Evolutionary conservation across 805 yeast species (phyloP).

Genomic region (Zygotorulaspora florentina): DNA sequence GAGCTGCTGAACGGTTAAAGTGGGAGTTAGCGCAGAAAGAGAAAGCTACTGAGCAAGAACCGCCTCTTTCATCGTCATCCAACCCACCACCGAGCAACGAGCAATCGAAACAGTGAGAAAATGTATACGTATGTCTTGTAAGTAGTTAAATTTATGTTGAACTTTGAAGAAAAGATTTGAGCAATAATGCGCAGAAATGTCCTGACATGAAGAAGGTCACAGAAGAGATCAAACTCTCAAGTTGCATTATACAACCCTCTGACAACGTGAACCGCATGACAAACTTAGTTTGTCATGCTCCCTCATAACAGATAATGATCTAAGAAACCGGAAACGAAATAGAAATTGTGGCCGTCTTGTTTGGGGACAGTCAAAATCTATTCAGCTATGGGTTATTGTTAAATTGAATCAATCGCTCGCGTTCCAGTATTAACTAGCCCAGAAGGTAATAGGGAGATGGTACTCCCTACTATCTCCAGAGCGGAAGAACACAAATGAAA

Average conservation of each 20-base stretch:
- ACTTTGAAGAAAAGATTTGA: neutral
- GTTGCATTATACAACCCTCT: constrained; percentile 32
- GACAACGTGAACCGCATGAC: constrained; percentile 30
- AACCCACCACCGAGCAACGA: neutral
- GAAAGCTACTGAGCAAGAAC: constrained; percentile 8
- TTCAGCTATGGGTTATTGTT: constrained; percentile 39
- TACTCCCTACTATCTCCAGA: constrained; percentile 3
- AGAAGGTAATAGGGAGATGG: constrained; percentile 8
- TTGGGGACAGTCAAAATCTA: constrained; percentile 36
- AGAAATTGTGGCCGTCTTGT: constrained; percentile 36
- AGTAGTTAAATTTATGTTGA: constrained; percentile 5
- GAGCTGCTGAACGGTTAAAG: constrained; percentile 89
- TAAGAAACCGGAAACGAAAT: constrained; percentile 43
- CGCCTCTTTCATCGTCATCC: neutral
- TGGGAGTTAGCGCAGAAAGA: constrained; percentile 51
- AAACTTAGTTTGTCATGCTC: constrained; percentile 15
- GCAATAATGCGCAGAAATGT: constrained; percentile 18
- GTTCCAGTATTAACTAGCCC: constrained; percentile 37
- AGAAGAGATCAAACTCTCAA: constrained; percentile 34
- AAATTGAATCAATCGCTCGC: constrained; percentile 25
- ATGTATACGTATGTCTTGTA: constrained; percentile 10
- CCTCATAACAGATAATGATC: constrained; percentile 34
- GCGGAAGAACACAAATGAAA: constrained; percentile 28
- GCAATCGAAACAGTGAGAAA: constrained; percentile 2
- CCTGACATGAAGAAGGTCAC: constrained; percentile 36